Conservation (phyloP, 176 grass and related monocot species). For the Ensete ventricosum region DNA sequence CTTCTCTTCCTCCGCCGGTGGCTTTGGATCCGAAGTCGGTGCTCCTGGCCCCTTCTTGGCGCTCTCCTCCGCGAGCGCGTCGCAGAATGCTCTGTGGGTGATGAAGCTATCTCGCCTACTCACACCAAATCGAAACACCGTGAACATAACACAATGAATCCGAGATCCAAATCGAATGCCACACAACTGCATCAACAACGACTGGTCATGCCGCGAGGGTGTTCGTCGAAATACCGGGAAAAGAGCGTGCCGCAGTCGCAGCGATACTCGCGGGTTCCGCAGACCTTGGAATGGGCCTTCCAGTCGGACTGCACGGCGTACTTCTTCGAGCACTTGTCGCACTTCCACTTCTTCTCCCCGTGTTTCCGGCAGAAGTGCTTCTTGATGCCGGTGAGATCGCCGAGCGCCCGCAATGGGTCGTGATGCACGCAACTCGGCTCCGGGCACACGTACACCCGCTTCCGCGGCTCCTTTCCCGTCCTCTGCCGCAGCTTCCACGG, state of each 20-base stretch:
- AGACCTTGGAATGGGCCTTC: constrained; percentile 15
- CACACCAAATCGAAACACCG: neutral
- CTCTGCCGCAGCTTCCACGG: constrained; percentile 94
- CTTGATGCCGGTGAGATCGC: constrained; percentile 9
- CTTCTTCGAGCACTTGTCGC: constrained; percentile 8
- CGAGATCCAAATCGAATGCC: neutral
- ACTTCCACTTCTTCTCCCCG: constrained; percentile 13
- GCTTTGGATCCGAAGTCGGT: neutral
- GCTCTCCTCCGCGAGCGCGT: constrained; percentile 84
- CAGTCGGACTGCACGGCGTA: constrained; percentile 15
- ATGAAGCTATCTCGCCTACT: constrained; percentile 95
- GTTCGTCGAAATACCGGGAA: neutral
- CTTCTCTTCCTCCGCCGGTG: constrained; percentile 14
- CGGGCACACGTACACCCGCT: constrained; percentile 11
- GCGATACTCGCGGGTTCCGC: constrained; percentile 15
- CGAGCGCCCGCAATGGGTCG: constrained; percentile 2
- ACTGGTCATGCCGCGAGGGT: too few relatives aligned
- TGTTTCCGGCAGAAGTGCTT: constrained; percentile 8
- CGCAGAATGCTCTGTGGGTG: constrained; percentile 87
- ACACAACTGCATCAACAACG: too few relatives aligned
- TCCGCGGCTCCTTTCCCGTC: constrained; percentile 14
- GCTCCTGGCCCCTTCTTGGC: constrained; percentile 32
- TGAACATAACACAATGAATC: neutral
- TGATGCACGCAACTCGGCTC: constrained; percentile 7
- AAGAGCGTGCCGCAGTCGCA: constrained; percentile 18